Conservation (phyloP, 2,329 filamentous ascomycete species). For the Thelonectria discophora region DNA sequence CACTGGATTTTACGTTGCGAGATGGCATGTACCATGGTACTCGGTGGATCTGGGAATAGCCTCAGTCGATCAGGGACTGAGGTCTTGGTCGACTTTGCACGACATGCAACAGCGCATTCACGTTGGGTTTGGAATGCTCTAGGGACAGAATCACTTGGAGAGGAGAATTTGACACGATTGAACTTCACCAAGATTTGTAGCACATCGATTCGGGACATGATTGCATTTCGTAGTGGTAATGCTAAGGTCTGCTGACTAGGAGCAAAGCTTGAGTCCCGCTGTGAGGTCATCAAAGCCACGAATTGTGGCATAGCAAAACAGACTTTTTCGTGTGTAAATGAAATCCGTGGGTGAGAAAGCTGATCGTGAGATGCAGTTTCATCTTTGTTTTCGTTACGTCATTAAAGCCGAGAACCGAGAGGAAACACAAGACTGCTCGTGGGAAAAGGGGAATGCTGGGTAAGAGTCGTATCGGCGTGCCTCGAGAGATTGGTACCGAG, state of each 20-base stretch:
- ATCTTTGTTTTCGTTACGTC: neutral
- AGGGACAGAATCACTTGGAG: neutral
- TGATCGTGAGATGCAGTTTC: neutral
- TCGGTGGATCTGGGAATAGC: too few relatives aligned
- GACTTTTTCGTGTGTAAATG: neutral
- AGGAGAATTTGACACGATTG: neutral
- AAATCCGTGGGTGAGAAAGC: neutral
- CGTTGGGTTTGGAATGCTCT: neutral
- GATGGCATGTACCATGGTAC: too few relatives aligned
- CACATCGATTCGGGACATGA: neutral
- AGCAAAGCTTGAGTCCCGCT: neutral
- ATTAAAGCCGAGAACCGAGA: too few relatives aligned
- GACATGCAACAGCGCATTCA: neutral
- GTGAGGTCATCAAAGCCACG: neutral
- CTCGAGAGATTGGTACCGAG: too few relatives aligned
- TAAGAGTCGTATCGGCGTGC: too few relatives aligned
- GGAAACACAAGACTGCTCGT: too few relatives aligned
- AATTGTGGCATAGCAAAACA: neutral
- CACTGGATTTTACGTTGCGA: neutral
- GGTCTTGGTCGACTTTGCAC: neutral
- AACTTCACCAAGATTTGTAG: neutral
- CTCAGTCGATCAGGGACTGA: too few relatives aligned
- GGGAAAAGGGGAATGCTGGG: too few relatives aligned
- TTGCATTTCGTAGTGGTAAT: neutral
- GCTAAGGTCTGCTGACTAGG: neutral